Evolutionary conservation across 2,329 filamentous ascomycete species (phyloP), one percentile per base, ranked within the genome.

Genomic region (Monosporascus sp.): DNA sequence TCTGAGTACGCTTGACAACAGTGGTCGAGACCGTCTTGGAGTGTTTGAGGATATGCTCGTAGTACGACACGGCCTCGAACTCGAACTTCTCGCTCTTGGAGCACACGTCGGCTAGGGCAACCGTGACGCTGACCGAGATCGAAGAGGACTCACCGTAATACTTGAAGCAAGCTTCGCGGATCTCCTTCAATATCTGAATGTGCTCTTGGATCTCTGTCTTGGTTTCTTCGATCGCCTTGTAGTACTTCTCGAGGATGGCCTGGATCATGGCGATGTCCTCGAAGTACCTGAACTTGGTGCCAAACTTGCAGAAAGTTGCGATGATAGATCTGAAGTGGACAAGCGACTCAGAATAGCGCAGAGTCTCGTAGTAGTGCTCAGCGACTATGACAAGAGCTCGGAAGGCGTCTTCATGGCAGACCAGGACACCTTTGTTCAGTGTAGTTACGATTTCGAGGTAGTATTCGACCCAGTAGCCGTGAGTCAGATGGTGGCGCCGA

Each of bases 341-440:
- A 11, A 45, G 43, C 5, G 43, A 45, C 17, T 45, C 43, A 7
- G 43, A 45, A 55, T 68, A 67, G 1, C 60, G 55, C 31, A 71
- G 50, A 3, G 71, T 69, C 31, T 74, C 72, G 1, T 66, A 63
- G 56, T 70, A 70, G 9, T 65, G 68, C 14, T 62, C 68, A 2
- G 68, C 65, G 11, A 74, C 69, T 41, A 70, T 67, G 19, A 68
- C 50, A 5, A 72, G 54, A 1, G 71, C 67, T 55, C 72, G 67
- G 37, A 74, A 63, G 2, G 71, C 70, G 7, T 73, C 71, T 0
- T 63, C 64, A 20, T 69, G 66, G 57, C 66, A 69, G 22, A 55
- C 60, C 5, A 65, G 57, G 0, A 66, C 59, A 37, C 67, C 65
- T 56, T 72, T 73, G 62, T 74, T 74, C 51, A 73, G 43, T 6